Base-by-base conservation (phyloP, 108 stramenopile species). In the Aureococcus anophagefferens region DNA sequence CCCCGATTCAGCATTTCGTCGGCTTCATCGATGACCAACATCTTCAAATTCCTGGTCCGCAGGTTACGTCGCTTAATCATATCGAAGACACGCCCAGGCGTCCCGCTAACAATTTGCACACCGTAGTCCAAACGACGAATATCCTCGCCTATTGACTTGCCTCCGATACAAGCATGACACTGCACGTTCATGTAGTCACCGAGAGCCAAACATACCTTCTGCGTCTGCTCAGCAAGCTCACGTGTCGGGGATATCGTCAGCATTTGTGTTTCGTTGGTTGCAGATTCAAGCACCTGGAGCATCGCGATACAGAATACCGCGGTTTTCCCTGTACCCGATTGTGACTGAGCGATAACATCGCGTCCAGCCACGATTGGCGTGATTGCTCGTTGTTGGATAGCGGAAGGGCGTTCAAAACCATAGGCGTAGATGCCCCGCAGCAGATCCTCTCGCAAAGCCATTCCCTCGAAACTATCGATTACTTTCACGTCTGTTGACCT, bases 371-470 rank as follows among this genome's bases (percentile, higher is more conserved):
- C 93, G 72, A 95, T 93, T 33, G 99, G 99, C 80, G 85, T 83
- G 82, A 98, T 92, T n/a, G 99, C 99, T 70, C 99, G 84, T 74
- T 99, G 97, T 86, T 99, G 99, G 81, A 99, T 98, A 46, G 99
- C 99, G 67, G 94, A 95, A 21, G 99, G 99, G 79, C 94, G 94
- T 81, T 99, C 99, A 76, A 98, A 99, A 89, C 93, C 96, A 73
- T 96, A 98, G 31, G 93, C 93, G 84, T 94, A 99, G 76, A 97
- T 96, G 63, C 99, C 99, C 68, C 96, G 85, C 66, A 99, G 88
- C 29, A 99, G 88, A 71, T 94, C 94, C 74, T 96, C 95, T 66
- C 95, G 93, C 71, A 99, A 78, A 25, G 90, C 90, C 97, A 99
- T 98, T 35, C 73, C 89, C 80, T 99, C 97, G 82, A 99, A 99